Evolutionary conservation across 345 rosid species (phyloP), one percentile per base, ranked within the genome.

Genomic region (Adansonia digitata): DNA sequence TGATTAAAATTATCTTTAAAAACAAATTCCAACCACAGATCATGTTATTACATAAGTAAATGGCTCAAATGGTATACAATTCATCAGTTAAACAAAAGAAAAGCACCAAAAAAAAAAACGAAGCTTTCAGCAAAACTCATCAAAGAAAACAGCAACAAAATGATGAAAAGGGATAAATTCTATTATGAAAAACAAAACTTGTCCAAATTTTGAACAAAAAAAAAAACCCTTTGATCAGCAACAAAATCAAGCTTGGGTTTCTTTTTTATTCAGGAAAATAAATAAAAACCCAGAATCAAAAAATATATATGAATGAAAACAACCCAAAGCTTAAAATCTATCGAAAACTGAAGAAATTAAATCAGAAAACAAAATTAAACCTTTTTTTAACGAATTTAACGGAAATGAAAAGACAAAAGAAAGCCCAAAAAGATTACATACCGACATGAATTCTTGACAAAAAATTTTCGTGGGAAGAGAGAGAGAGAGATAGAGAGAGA

Each of bases 361-460:
- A 74, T 57, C 73, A 27, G 42, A 53, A 49, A 75, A 68, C 29
- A 48, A 79, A 51, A 27, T 26, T 48, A 52, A 24, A 74, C 71
- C 66, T 65, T 66, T 40, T 22, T 17, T 34, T n/a, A 29, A 43
- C 45, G 49, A 75, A 69, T 43, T 35, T 7, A 74, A n/a, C 69
- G 2, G 26, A 71, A 11, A 78, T 35, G 56, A 64, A 43, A 34
- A 66, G 51, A 72, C n/a, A 14, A 39, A 61, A 13, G 29, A 46
- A 18, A 35, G 9, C 20, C 40, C 6, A 4, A 48, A 61, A 75
- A 51, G 72, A 49, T 65, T 15, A 78, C 92, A 77, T 85, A 89
- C 93, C 93, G 90, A 81, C 93, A 89, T 89, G 87, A 83, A 84
- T 84, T 80, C 79, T 46, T n/a, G 55, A 67, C 65, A 67, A 62